phyloP scores from a whole-genome alignment of 2,329 filamentous ascomycete genomes.

The Albifimbria verrucaria region DNA sequence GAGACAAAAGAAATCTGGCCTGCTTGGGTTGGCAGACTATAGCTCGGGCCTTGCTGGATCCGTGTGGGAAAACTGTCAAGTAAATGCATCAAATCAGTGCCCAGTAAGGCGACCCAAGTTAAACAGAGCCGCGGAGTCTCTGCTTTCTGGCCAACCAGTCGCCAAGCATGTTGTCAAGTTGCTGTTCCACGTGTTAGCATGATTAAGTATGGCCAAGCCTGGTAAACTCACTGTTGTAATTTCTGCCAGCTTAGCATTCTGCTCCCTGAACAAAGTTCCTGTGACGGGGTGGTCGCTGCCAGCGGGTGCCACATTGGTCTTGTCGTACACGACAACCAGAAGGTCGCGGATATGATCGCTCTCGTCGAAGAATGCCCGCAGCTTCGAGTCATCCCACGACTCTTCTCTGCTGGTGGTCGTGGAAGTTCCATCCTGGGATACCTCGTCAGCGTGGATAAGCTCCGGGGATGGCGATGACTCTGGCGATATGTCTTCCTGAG shows the following conservation, averaged over 20 bases:
- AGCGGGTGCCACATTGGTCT: conserved; percentile 74
- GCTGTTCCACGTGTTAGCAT: conserved; percentile 36
- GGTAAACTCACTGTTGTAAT: conserved; percentile 67
- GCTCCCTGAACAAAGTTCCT: conserved; percentile 76
- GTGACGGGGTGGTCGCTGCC: conserved; percentile 83
- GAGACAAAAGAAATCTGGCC: no score
- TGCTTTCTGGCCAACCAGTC: conserved; percentile 75
- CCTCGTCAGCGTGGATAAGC: conserved; percentile 45
- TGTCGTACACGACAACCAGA: conserved; percentile 89
- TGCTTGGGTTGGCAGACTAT: no score
- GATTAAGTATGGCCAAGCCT: not conserved
- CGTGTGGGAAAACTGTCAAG: no score
- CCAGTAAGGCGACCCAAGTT: conserved; percentile 2
- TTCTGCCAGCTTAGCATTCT: conserved; percentile 80
- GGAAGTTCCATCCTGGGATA: conserved; percentile 31
- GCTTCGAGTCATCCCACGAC: conserved; percentile 81
- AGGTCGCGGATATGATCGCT: conserved; percentile 86
- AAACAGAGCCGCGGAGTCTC: conserved; percentile 53
- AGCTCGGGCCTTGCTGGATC: no score
- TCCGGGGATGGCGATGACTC: conserved; percentile 64
- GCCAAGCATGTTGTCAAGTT: conserved; percentile 83
- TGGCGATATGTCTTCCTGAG: conserved; percentile 63
- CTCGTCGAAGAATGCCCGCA: conserved; percentile 89
- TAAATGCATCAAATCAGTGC: not conserved
- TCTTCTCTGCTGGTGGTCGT: conserved; percentile 33